Conservation (phyloP, 441 rosid species). For the Iberis amara region DNA sequence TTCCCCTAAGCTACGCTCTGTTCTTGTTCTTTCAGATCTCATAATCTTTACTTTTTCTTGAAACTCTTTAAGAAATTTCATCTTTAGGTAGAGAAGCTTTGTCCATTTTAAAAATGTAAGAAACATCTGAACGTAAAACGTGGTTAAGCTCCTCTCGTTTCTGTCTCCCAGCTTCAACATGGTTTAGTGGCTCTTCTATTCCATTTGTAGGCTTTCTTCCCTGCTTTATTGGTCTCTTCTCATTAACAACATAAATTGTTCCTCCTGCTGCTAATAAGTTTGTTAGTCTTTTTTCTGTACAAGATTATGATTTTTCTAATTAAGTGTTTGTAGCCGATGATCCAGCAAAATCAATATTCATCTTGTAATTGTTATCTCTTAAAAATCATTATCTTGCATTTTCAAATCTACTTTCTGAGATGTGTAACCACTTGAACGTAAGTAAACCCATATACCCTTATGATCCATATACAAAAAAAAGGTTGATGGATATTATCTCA, state of each 20-base stretch:
- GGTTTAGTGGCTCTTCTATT: slow-evolving; percentile 70
- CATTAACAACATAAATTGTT: slow-evolving; percentile 33
- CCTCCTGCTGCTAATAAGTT: slow-evolving; percentile 12
- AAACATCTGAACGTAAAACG: slow-evolving; percentile 64
- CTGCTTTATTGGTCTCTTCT: slow-evolving; percentile 59
- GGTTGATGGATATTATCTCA: no score
- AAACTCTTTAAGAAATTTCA: slow-evolving; percentile 68
- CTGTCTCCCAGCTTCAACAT: slow-evolving; percentile 76
- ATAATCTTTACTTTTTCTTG: slow-evolving; percentile 51
- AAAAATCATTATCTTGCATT: slow-evolving; percentile 41
- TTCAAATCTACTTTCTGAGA: slow-evolving; percentile 38
- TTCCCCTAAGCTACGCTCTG: slow-evolving; percentile 44
- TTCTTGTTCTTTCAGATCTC: slow-evolving; percentile 52
- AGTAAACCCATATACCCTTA: no score
- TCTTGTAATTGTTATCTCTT: slow-evolving; percentile 45
- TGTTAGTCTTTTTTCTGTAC: slow-evolving; percentile 43
- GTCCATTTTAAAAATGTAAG: slow-evolving; percentile 52
- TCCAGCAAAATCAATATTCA: slow-evolving; percentile 66
- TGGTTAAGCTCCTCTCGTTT: slow-evolving; percentile 72
- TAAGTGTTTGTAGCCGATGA: slow-evolving; percentile 38
- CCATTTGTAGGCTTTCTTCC: slow-evolving; percentile 79
- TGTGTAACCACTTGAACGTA: slow-evolving; percentile 39
- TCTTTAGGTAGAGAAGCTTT: slow-evolving; percentile 39
- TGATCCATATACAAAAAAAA: no score
- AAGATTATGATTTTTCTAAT: slow-evolving; percentile 63